Evolutionary conservation across 2,329 filamentous ascomycete genomes (phyloP).

Genomic region (Fusarium haematococcum): DNA sequence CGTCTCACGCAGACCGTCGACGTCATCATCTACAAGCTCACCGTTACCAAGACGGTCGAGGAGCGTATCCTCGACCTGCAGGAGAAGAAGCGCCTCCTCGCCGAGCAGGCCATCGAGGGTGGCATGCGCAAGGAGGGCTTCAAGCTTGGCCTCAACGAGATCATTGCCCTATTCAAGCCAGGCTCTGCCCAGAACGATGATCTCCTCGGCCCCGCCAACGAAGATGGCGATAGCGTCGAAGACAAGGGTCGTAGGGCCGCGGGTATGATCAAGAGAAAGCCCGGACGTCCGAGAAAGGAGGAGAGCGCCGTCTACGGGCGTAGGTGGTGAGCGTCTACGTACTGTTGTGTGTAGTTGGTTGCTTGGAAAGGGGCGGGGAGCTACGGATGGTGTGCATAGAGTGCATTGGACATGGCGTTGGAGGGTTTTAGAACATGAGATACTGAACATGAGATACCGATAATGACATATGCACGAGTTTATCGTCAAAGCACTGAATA

Average conservation of each 20-base stretch:
- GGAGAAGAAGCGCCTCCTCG: constrained; percentile 90
- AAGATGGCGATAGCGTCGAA: constrained; percentile 25
- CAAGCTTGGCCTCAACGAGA: constrained; percentile 93
- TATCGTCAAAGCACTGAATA: neutral
- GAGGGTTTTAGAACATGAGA: neutral
- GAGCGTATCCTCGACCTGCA: constrained; percentile 95
- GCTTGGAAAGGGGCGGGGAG: neutral
- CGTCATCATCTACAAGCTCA: constrained; percentile 95
- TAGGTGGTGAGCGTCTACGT: constrained; percentile 22
- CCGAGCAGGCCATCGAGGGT: constrained; percentile 90
- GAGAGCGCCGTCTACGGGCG: constrained; percentile 36
- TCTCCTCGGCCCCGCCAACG: constrained; percentile 31
- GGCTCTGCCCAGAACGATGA: constrained; percentile 54
- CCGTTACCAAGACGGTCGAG: constrained; percentile 87
- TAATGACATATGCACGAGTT: neutral
- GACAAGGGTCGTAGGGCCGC: constrained; percentile 39
- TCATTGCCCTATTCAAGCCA: constrained; percentile 87
- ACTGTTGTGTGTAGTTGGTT: neutral
- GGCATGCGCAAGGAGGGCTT: constrained; percentile 77
- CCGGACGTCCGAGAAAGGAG: constrained; percentile 35
- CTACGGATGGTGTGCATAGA: neutral
- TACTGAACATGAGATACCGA: neutral
- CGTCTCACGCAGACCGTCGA: constrained; percentile 97
- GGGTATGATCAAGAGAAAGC: constrained; percentile 42
- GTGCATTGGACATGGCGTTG: neutral